These are phyloP conservation scores for Hyphopichia khmerensis DNA, from an alignment of 1,139 yeast species.

Conservation along the genomic window DNA sequence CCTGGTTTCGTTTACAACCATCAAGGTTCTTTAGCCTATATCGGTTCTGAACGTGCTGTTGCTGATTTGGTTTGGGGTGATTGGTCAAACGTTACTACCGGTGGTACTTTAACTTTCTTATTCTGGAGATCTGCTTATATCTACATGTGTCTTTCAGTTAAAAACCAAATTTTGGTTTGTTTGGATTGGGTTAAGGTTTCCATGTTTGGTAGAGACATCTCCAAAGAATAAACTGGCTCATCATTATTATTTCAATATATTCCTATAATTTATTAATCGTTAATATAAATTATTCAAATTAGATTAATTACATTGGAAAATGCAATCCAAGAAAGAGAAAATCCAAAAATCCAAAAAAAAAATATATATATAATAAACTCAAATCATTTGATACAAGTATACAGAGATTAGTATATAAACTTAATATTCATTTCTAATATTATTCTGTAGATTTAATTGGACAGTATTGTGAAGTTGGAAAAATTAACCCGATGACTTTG, in stretches of 20 bases:
- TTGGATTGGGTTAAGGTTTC: conserved; percentile 87
- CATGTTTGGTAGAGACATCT: conserved; percentile 84
- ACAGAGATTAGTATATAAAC: no score
- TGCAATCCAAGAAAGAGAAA: no score
- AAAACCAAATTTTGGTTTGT: conserved; percentile 81
- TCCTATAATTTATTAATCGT: no score
- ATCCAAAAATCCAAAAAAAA: no score
- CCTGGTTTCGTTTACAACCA: conserved; percentile 63
- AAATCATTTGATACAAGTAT: no score
- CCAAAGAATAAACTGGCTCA: conserved; percentile 43
- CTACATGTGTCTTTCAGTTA: conserved; percentile 86
- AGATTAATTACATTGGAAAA: no score
- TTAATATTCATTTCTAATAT: no score
- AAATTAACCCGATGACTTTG: not conserved
- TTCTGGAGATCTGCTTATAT: conserved; percentile 95
- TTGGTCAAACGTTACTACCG: conserved; percentile 75
- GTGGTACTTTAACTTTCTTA: conserved; percentile 83
- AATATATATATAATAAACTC: no score
- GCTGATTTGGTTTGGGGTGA: conserved; percentile 91
- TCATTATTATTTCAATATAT: no score
- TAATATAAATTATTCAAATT: no score
- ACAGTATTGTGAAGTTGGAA: no score
- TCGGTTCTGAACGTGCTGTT: conserved; percentile 90
- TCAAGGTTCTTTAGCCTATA: conserved; percentile 76
- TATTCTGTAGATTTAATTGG: no score